Conservation (phyloP, 2,329 filamentous ascomycete species). For the Calonectria henricotiae region DNA sequence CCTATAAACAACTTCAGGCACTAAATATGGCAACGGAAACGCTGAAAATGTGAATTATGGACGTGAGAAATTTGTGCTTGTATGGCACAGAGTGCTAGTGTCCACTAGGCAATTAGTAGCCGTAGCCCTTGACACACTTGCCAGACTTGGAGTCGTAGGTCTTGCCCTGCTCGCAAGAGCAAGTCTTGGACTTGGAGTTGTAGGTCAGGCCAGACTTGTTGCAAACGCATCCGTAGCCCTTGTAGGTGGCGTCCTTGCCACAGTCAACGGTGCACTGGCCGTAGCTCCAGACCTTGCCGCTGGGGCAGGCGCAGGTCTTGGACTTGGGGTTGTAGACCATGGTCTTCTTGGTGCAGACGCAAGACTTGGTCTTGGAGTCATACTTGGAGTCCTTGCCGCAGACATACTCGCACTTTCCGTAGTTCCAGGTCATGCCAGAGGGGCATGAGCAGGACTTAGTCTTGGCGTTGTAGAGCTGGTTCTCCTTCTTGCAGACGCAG, state of each 20-base stretch:
- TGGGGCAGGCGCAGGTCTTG: slow-evolving; percentile 8
- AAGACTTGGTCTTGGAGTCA: slow-evolving; percentile 4
- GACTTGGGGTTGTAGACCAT: slow-evolving; percentile 3
- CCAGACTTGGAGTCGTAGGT: slow-evolving; percentile 1
- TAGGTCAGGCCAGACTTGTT: not conserved
- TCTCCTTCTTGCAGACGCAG: slow-evolving; percentile 47
- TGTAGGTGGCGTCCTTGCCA: not conserved
- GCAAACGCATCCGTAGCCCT: not conserved
- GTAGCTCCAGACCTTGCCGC: not conserved
- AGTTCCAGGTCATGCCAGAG: slow-evolving; percentile 30
- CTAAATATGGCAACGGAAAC: slow-evolving; percentile 1
- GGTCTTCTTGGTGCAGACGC: slow-evolving; percentile 7
- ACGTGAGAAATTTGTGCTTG: not conserved
- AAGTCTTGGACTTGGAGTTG: not conserved
- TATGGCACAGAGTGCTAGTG: not conserved
- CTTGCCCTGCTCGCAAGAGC: not conserved
- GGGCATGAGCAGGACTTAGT: slow-evolving; percentile 46
- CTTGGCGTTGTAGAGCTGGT: slow-evolving; percentile 42
- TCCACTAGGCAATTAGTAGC: slow-evolving; percentile 1
- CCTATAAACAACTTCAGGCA: slow-evolving; percentile 12
- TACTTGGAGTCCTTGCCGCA: slow-evolving; percentile 1
- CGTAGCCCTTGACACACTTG: slow-evolving; percentile 5
- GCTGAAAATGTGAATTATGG: not conserved
- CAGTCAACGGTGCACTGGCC: not conserved
- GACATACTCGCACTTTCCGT: slow-evolving; percentile 10